These are phyloP conservation scores for Xylaria digitata DNA, from an alignment of 2,329 filamentous ascomycete species.

Conservation along the genomic window DNA sequence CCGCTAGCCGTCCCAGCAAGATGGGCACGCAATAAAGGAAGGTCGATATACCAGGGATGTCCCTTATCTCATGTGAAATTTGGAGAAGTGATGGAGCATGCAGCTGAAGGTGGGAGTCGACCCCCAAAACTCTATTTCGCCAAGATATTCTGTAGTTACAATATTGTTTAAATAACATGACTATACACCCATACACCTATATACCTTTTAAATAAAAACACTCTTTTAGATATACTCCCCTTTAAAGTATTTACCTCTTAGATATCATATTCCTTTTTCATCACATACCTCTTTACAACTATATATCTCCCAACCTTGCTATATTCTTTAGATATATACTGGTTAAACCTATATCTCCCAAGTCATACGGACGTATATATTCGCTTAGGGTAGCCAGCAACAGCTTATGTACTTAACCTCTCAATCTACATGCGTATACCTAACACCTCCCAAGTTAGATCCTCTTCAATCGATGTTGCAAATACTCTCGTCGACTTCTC, in stretches of 20 bases:
- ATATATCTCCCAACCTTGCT: too few species aligned
- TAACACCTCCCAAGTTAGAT: background rate
- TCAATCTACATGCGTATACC: background rate
- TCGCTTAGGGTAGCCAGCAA: too few species aligned
- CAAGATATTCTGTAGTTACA: slow-evolving; percentile 1
- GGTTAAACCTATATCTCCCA: too few species aligned
- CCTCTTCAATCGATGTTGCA: background rate
- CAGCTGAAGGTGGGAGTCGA: background rate
- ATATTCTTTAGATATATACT: too few species aligned
- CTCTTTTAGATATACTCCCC: too few species aligned
- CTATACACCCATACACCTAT: too few species aligned
- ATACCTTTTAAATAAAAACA: background rate
- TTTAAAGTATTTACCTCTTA: too few species aligned
- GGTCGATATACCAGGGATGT: slow-evolving; percentile 24
- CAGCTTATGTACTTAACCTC: too few species aligned
- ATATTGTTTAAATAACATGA: background rate
- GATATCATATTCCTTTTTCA: too few species aligned
- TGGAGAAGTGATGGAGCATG: slow-evolving; percentile 7
- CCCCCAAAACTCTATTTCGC: background rate
- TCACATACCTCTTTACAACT: too few species aligned
- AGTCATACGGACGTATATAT: too few species aligned
- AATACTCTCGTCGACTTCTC: background rate
- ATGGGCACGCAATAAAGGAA: slow-evolving; percentile 9
- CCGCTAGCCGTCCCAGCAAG: slow-evolving; percentile 18
- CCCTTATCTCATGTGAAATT: slow-evolving; percentile 7